Evolutionary conservation across 805 yeast genomes (phyloP).

Genomic region (Pichia gijzeniarum): DNA sequence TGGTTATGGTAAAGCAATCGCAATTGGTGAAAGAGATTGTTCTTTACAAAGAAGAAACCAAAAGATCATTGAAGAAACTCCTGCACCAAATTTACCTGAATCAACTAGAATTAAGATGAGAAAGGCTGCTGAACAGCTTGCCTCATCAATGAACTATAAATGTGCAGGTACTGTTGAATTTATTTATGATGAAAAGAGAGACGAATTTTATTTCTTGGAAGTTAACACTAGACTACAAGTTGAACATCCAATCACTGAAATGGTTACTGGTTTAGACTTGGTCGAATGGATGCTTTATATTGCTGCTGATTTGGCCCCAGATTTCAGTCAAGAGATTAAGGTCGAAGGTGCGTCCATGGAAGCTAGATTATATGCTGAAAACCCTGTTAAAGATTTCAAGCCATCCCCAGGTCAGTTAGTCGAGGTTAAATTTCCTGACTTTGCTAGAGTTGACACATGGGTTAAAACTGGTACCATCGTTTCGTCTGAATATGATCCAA

Average conservation of each 20-base stretch:
- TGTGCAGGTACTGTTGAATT: constrained; percentile 98
- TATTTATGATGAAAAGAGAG: constrained; percentile 79
- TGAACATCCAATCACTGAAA: constrained; percentile 95
- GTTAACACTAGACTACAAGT: constrained; percentile 96
- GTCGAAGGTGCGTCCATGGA: constrained; percentile 92
- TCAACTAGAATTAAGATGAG: constrained; percentile 69
- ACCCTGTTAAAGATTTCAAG: constrained; percentile 89
- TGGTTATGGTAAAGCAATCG: constrained; percentile 87
- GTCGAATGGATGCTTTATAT: constrained; percentile 96
- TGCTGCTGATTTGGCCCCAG: constrained; percentile 87
- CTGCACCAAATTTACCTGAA: constrained; percentile 90
- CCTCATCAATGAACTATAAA: constrained; percentile 77
- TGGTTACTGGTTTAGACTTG: constrained; percentile 88
- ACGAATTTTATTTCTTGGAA: constrained; percentile 90
- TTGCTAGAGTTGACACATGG: constrained; percentile 97
- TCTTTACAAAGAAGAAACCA: constrained; percentile 97
- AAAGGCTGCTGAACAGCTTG: constrained; percentile 79
- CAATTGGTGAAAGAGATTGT: constrained; percentile 96
- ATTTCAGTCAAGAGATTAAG: constrained; percentile 51
- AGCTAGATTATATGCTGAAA: constrained; percentile 94
- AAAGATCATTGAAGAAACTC: constrained; percentile 94
- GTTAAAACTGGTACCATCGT: constrained; percentile 79
- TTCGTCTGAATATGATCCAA: constrained; percentile 94
- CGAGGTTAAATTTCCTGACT: constrained; percentile 75
- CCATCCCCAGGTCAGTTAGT: constrained; percentile 96